Base-by-base conservation (phyloP, 148 eudicot species). In the Heliosperma pusillum region DNA sequence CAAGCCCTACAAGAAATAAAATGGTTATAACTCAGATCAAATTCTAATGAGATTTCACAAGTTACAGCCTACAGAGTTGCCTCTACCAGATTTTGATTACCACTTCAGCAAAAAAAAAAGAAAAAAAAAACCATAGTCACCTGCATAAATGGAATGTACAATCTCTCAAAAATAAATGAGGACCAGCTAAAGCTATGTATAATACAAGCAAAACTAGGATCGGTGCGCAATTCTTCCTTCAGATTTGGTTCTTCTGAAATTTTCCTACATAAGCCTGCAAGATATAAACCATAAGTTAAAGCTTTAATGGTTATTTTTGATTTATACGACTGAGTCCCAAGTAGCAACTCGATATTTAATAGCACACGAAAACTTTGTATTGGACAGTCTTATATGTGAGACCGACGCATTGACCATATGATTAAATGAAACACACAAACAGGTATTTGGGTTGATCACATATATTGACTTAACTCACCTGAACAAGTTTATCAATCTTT, bases 401-500 rank as follows among this genome's bases (percentile, higher is more conserved):
- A 77, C 24, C 58, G 33, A 70, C 55, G 4, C 55, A 50, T 50
- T 50, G 17, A 10, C 17, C 55, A 15, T 7, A 50, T 12, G 13
- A 0, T 50, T 50, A 13, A 50, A 50, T 13, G 19, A 50, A 50
- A 16, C 15, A 50, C 55, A 10, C 19, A 0, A 9, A 50, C 55
- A 50, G 5, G 42, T 36, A 36, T n/a, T 10, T 42, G 45, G 45
- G 45, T 42, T 42, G 45, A 10, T 50, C 55, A 12, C 16, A 47
- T 47, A 15, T 50, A 50, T 50, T 50, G 17, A 15, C 55, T 50
- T 52, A 47, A 77, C 86, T 79, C 67, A 94, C 98, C 97, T 94
- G 93, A 29, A 88, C 96, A 70, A 94, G 95, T 84, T 94, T 91
- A 22, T 85, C 76, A 79, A 94, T 85, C 81, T 94, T 94, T 68